Conservation (phyloP, 2,329 filamentous ascomycete species). For the Cadophora malorum region DNA sequence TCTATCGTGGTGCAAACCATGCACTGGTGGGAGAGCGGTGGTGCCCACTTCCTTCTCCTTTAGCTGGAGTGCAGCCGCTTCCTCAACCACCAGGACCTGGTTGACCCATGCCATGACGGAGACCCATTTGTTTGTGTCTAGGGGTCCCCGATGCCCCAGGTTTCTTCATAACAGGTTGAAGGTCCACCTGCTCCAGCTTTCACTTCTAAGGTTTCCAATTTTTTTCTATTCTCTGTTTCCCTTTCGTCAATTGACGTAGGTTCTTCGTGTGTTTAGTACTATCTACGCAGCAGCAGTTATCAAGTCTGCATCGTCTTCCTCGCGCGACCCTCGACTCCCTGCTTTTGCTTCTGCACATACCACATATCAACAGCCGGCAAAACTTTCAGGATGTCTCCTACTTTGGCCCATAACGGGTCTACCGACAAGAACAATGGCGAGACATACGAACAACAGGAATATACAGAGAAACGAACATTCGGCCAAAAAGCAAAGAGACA, state of each 20-base stretch:
- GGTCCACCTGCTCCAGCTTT: constrained; percentile 24
- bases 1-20: neutral
- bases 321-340: neutral
- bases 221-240: constrained; percentile 12
- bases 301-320: neutral
- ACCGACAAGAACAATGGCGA: constrained; percentile 28
- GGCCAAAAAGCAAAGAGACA: constrained; percentile 42
- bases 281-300: constrained; percentile 19
- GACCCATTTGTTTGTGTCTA: constrained; percentile 1
- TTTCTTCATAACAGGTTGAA: constrained; percentile 27
- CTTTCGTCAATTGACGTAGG: constrained; percentile 24
- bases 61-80: neutral
- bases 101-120: neutral
- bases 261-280: constrained; percentile 3
- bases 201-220: neutral
- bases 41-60: constrained; percentile 16
- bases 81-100: neutral
- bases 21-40: too few species aligned
- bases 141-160: constrained; percentile 22
- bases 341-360: neutral
- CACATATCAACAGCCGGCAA: neutral
- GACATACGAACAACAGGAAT: constrained; percentile 8
- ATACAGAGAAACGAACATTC: constrained; percentile 7
- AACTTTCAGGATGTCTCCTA: neutral
- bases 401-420: constrained; percentile 1